Evolutionary conservation across 768 basidiomycete genomes (phyloP).

Genomic region (Macrolepiota dolichaula): DNA sequence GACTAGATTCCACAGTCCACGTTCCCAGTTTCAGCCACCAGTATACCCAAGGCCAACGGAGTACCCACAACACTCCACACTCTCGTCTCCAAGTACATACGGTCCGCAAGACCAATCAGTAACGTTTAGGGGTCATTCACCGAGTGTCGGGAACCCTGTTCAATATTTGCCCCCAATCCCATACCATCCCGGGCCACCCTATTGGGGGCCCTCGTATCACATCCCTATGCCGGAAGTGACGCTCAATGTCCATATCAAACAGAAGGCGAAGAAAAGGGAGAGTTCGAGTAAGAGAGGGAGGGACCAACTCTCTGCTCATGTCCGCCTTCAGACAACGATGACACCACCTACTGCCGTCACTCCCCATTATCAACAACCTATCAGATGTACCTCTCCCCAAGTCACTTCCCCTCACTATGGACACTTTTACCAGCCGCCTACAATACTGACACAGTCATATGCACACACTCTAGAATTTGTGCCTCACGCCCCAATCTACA

Average conservation of each 20-base stretch:
- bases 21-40: not conserved
- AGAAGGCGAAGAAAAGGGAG: not conserved
- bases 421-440: not conserved
- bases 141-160: not conserved
- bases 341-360: not conserved
- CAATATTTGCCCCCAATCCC: not conserved
- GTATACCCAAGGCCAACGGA: not conserved
- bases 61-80: not conserved
- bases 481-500: not conserved
- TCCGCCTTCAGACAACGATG: not conserved
- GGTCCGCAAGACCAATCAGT: not conserved
- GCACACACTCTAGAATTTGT: not conserved
- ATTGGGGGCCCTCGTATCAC: too few relatives aligned
- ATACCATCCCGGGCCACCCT: not conserved
- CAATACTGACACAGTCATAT: not conserved
- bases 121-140: not conserved
- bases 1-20: not conserved
- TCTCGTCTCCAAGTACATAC: too few relatives aligned
- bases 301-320: not conserved
- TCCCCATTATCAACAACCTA: not conserved
- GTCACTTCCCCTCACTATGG: not conserved
- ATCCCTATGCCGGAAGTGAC: too few relatives aligned
- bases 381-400: not conserved
- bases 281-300: not conserved
- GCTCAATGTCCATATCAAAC: too few relatives aligned